Percentiles rank a stretch among this genome's conserved stretches.
Conservation (phyloP, 257 asterid species). For the Nicotiana tabacum region DNA sequence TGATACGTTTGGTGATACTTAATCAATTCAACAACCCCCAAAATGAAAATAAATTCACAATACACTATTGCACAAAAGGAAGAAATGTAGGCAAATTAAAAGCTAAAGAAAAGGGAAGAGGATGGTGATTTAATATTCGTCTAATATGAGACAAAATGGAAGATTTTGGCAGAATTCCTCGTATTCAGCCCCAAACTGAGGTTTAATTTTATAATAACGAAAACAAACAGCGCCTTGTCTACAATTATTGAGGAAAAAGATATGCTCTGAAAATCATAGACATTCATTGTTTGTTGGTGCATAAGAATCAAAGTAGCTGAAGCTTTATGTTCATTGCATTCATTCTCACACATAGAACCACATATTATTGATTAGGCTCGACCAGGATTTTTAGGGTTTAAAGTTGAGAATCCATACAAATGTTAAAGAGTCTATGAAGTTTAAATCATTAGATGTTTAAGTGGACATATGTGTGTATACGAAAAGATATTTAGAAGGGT, state of each 20-base stretch:
- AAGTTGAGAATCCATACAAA: too few species aligned
- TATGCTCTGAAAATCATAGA: not conserved
- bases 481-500: not conserved
- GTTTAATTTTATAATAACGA: not conserved
- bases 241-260: not conserved
- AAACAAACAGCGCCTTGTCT: conserved; percentile 3
- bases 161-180: not conserved
- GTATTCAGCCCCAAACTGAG: not conserved
- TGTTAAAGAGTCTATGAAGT: too few species aligned
- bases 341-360: not conserved
- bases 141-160: not conserved
- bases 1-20: not conserved
- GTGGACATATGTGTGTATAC: not conserved
- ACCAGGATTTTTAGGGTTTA: too few species aligned
- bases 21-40: not conserved
- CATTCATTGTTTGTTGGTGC: not conserved
- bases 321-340: not conserved
- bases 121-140: not conserved
- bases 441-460: not conserved
- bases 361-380: not conserved
- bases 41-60: not conserved
- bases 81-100: not conserved
- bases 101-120: not conserved
- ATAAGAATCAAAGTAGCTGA: not conserved
- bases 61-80: not conserved